phyloP scores from a whole-genome alignment of 2,329 filamentous ascomycete species.

The Dryadomyces sulphureus region DNA sequence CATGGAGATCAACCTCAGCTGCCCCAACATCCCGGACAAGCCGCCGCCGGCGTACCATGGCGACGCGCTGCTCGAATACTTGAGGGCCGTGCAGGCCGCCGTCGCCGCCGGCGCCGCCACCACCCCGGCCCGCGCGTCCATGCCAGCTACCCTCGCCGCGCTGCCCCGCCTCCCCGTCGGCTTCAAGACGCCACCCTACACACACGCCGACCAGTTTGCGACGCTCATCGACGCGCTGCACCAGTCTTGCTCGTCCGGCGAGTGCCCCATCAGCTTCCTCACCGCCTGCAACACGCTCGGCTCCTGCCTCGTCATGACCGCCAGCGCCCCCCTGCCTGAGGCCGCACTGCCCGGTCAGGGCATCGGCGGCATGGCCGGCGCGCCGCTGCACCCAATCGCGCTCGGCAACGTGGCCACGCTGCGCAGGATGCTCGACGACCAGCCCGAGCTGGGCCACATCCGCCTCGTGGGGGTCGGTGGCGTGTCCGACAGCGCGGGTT shows the following conservation, averaged over 20 bases:
- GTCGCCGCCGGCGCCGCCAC: not conserved
- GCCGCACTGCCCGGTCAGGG: slow-evolving; percentile 40
- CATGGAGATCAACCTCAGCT: slow-evolving; percentile 66
- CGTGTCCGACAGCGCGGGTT: slow-evolving; percentile 49
- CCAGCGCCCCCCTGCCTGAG: slow-evolving; percentile 13
- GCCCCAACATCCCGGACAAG: slow-evolving; percentile 55
- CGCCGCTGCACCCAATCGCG: slow-evolving; percentile 56
- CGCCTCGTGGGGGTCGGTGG: slow-evolving; percentile 59
- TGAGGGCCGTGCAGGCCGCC: slow-evolving; percentile 25
- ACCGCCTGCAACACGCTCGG: slow-evolving; percentile 63
- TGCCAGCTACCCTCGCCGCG: not conserved
- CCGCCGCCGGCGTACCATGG: slow-evolving; percentile 58
- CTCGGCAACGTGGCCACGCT: slow-evolving; percentile 63
- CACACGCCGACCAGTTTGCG: slow-evolving; percentile 50
- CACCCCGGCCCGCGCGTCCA: too few species aligned
- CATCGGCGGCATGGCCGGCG: slow-evolving; percentile 57
- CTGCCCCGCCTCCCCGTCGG: slow-evolving; percentile 29
- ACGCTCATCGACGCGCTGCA: slow-evolving; percentile 37
- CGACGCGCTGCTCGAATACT: slow-evolving; percentile 34
- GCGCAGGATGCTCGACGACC: slow-evolving; percentile 39
- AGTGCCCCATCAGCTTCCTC: slow-evolving; percentile 46
- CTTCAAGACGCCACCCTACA: slow-evolving; percentile 66
- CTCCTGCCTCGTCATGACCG: slow-evolving; percentile 43
- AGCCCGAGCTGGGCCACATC: slow-evolving; percentile 33
- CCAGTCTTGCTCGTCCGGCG: slow-evolving; percentile 10